A percentile compares a stretch with the other conserved stretches of the same genome.
phyloP scores from a whole-genome alignment of 2,329 filamentous ascomycete species.

The Malbranchea zuffiana region DNA sequence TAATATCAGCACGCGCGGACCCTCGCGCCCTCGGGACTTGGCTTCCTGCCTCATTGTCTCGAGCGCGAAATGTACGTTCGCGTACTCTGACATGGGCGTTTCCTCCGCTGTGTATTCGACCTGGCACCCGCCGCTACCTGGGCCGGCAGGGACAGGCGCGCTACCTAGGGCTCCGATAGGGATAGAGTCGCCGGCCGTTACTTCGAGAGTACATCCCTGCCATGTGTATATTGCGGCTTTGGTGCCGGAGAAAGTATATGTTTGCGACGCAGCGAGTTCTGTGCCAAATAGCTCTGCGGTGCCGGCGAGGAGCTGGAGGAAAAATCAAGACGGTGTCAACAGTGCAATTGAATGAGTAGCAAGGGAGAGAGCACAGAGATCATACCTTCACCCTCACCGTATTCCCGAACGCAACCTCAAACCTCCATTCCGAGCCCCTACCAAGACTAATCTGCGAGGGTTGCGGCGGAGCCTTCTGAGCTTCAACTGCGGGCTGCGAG shows the following conservation, averaged over 20 bases:
- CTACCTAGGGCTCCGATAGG: slow-evolving; percentile 15
- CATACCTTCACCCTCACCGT: slow-evolving; percentile 44
- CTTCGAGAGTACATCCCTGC: slow-evolving; percentile 77
- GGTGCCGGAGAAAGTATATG: slow-evolving; percentile 68
- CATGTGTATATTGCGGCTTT: slow-evolving; percentile 88
- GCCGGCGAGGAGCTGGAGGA: slow-evolving; percentile 58
- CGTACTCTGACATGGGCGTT: slow-evolving; percentile 66
- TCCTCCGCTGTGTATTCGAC: slow-evolving; percentile 63
- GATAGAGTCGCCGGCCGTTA: slow-evolving; percentile 50
- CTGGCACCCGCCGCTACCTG: slow-evolving; percentile 50
- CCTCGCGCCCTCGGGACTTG: slow-evolving; percentile 41
- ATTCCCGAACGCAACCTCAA: slow-evolving; percentile 53
- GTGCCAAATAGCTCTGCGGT: slow-evolving; percentile 91
- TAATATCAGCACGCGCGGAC: slow-evolving; percentile 74
- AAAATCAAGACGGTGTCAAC: slow-evolving; percentile 20
- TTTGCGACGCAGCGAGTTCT: slow-evolving; percentile 70
- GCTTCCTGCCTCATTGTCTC: slow-evolving; percentile 59
- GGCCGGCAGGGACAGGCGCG: slow-evolving; percentile 18
- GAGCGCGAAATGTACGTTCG: slow-evolving; percentile 82
- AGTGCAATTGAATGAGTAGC: background rate
- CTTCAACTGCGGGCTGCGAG: slow-evolving; percentile 48
- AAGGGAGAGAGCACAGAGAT: background rate
- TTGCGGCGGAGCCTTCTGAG: slow-evolving; percentile 27
- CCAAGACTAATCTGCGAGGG: slow-evolving; percentile 44
- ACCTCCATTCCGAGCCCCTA: slow-evolving; percentile 65